These are phyloP conservation scores for Didymella lethalis DNA, from an alignment of 2,329 filamentous ascomycete species.

Conservation along the genomic window DNA sequence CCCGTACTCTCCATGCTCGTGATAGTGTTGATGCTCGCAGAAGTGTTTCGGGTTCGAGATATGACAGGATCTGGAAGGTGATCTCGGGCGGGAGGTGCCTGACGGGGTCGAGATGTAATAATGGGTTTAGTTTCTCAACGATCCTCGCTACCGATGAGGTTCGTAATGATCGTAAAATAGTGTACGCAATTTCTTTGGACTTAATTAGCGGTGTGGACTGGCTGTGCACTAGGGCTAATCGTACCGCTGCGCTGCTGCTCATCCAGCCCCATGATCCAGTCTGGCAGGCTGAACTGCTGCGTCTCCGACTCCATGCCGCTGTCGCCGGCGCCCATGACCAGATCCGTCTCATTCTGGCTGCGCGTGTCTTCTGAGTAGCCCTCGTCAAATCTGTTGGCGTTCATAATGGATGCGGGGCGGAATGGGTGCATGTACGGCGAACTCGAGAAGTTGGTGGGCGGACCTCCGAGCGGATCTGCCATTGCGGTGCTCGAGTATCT, in stretches of 20 bases:
- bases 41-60: constrained; percentile 81
- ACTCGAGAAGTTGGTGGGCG: constrained; percentile 36
- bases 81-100: constrained; percentile 87
- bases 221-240: constrained; percentile 17
- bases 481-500: constrained; percentile 33
- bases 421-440: constrained; percentile 49
- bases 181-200: constrained; percentile 76
- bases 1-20: constrained; percentile 79
- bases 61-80: constrained; percentile 86
- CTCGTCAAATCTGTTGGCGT: constrained; percentile 69
- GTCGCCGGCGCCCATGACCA: constrained; percentile 48
- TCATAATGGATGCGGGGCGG: constrained; percentile 48
- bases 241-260: constrained; percentile 65
- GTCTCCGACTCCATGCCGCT: constrained; percentile 44
- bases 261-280: constrained; percentile 63
- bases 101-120: constrained; percentile 93
- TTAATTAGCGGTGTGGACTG: constrained; percentile 15
- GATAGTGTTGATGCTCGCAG: constrained; percentile 81
- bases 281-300: constrained; percentile 55
- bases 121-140: constrained; percentile 78
- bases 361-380: constrained; percentile 82
- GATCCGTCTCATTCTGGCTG: constrained; percentile 57
- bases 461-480: constrained; percentile 37
- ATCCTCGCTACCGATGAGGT: constrained; percentile 82
- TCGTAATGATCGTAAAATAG: constrained; percentile 77